Percentiles rank a stretch among this genome's conserved stretches.
Evolutionary conservation across 2,329 filamentous ascomycete genomes (phyloP).

Genomic region (Trichoderma asperellum): DNA sequence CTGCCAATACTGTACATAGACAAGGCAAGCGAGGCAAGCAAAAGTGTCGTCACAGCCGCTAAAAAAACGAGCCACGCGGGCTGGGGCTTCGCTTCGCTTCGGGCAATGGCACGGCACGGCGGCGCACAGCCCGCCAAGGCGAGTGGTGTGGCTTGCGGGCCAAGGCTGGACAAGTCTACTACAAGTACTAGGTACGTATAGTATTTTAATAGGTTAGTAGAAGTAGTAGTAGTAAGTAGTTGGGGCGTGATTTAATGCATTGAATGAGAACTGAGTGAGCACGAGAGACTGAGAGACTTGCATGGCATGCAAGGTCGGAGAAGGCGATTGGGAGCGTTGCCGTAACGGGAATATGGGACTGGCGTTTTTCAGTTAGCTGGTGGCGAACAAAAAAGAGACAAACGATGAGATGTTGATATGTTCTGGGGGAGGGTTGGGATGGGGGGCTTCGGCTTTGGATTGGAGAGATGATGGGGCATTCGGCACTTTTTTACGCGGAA

Average conservation of each 20-base stretch:
- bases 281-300: too few relatives aligned
- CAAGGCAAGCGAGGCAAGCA: too few relatives aligned
- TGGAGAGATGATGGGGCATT: neutral
- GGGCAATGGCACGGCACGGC: neutral
- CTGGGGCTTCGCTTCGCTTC: neutral
- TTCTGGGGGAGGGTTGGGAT: too few relatives aligned
- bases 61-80: neutral
- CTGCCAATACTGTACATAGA: too few relatives aligned
- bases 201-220: too few relatives aligned
- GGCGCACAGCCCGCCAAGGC: constrained; percentile 3
- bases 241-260: too few relatives aligned
- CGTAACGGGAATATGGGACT: neutral
- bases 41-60: neutral
- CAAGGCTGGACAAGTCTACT: neutral
- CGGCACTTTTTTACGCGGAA: neutral
- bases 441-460: too few relatives aligned
- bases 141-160: neutral
- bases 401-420: neutral
- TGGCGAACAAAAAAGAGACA: neutral
- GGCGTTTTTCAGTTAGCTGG: neutral
- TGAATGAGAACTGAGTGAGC: too few relatives aligned
- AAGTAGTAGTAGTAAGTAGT: too few relatives aligned
- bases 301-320: constrained; percentile 11
- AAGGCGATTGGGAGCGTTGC: constrained; percentile 8
- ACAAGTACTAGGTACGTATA: too few relatives aligned